Conservation (phyloP, 1,284 basidiomycete genomes). For the Grifola frondosa region DNA sequence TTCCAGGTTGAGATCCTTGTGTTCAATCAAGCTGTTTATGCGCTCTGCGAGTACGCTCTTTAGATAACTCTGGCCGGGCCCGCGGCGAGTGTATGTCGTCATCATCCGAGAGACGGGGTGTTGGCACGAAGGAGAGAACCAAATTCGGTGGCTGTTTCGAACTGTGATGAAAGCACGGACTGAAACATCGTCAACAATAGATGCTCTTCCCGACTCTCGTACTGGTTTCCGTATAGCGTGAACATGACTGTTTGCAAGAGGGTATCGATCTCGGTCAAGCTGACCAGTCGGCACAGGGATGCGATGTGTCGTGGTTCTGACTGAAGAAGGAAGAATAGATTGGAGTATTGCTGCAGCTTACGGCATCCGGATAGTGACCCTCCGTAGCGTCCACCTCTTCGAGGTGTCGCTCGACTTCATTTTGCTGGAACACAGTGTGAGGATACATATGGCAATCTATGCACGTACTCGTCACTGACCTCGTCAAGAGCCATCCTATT, state of each 20-base stretch:
- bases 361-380: conserved; percentile 89
- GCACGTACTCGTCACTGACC: conserved; percentile 64
- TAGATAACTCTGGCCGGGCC: conserved; percentile 96
- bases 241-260: conserved; percentile 99
- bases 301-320: conserved; percentile 97
- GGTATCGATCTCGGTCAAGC: conserved; percentile 95
- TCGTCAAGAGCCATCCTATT: conserved; percentile 97
- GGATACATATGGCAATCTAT: too few relatives aligned
- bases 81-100: conserved; percentile 98
- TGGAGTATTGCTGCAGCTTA: conserved; percentile 93
- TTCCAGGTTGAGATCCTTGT: conserved; percentile 97
- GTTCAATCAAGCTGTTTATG: conserved; percentile 97
- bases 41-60: conserved; percentile 96
- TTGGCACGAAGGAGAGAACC: conserved; percentile 96
- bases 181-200: conserved; percentile 98
- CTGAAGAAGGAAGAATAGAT: conserved; percentile 98
- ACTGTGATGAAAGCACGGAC: conserved; percentile 96
- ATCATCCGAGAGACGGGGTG: conserved; percentile 99
- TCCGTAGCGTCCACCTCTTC: conserved; percentile 93
- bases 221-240: conserved; percentile 98
- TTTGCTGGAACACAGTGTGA: conserved; percentile 55
- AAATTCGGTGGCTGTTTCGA: conserved; percentile 97
- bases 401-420: conserved; percentile 90
- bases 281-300: conserved; percentile 95
- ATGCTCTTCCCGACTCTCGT: conserved; percentile 98